phyloP scores from a whole-genome alignment of 441 rosid genomes.

The Croton setiger region DNA sequence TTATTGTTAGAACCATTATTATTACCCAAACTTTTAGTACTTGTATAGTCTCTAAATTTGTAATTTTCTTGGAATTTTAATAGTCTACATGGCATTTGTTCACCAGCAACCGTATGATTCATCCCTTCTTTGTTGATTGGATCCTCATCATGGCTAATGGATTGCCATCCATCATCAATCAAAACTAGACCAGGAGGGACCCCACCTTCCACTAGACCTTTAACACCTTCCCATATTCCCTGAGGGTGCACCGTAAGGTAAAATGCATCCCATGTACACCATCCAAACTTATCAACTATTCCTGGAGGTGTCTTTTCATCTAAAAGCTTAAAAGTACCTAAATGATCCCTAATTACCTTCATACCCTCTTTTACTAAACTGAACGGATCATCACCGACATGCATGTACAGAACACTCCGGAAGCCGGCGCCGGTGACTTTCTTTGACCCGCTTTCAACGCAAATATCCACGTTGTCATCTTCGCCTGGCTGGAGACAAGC shows the following conservation, averaged over 20 bases:
- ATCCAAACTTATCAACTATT: conserved; percentile 81
- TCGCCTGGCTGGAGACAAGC: conserved; percentile 59
- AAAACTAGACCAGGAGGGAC: conserved; percentile 84
- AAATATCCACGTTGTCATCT: conserved; percentile 59
- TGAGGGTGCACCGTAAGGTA: conserved; percentile 70
- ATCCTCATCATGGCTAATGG: conserved; percentile 54
- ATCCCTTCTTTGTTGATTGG: conserved; percentile 69
- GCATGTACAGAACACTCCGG: conserved; percentile 48
- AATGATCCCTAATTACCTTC: conserved; percentile 51
- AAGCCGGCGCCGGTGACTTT: conserved; percentile 44
- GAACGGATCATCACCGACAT: conserved; percentile 63
- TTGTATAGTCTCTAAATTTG: conserved; percentile 65
- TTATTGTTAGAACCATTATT: no score
- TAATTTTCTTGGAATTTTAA: conserved; percentile 68
- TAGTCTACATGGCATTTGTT: conserved; percentile 83
- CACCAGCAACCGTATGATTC: conserved; percentile 62
- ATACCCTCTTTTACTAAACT: conserved; percentile 63
- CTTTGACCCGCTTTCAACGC: conserved; percentile 78
- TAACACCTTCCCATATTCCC: conserved; percentile 63
- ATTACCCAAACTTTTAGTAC: conserved; percentile 28
- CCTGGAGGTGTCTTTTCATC: conserved; percentile 77
- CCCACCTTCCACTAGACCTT: conserved; percentile 69
- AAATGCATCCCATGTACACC: conserved; percentile 97
- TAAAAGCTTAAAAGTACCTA: conserved; percentile 60
- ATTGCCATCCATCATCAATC: conserved; percentile 94